phyloP scores from a whole-genome alignment of 768 basidiomycete genomes.

The Naematelia aurantialba region DNA sequence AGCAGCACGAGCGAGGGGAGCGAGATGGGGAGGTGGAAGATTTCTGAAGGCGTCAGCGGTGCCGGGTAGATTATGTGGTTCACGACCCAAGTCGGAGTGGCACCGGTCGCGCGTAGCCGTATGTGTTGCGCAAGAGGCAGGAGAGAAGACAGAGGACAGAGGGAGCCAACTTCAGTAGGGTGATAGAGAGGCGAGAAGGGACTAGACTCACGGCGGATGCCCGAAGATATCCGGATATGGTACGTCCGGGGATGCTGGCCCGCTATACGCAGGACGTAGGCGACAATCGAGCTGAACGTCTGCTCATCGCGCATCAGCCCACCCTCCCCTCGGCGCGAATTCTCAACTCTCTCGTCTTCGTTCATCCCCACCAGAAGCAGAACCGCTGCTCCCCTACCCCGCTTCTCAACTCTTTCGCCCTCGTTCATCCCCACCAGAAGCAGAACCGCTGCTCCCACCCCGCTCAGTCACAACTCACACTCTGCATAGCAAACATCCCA shows the following conservation, averaged over 20 bases:
- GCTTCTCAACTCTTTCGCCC: too few relatives aligned
- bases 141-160: too few relatives aligned
- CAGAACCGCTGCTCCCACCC: too few relatives aligned
- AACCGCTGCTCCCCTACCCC: too few relatives aligned
- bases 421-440: too few relatives aligned
- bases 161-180: too few relatives aligned
- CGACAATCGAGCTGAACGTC: constrained; percentile 26
- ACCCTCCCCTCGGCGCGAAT: background rate
- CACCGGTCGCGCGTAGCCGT: constrained; percentile 43
- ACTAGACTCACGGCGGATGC: constrained; percentile 38
- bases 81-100: background rate
- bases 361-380: too few relatives aligned
- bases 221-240: constrained; percentile 37
- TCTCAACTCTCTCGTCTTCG: constrained; percentile 10
- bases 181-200: too few relatives aligned
- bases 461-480: too few relatives aligned
- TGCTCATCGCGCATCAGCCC: constrained; percentile 5
- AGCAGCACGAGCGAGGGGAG: constrained; percentile 43
- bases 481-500: constrained; percentile 34
- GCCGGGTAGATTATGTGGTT: background rate
- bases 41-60: constrained; percentile 33
- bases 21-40: constrained; percentile 54
- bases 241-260: constrained; percentile 28
- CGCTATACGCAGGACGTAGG: constrained; percentile 14
- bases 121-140: background rate